Conservation (phyloP, 2,329 filamentous ascomycete species). For the Whalleya microplaca region DNA sequence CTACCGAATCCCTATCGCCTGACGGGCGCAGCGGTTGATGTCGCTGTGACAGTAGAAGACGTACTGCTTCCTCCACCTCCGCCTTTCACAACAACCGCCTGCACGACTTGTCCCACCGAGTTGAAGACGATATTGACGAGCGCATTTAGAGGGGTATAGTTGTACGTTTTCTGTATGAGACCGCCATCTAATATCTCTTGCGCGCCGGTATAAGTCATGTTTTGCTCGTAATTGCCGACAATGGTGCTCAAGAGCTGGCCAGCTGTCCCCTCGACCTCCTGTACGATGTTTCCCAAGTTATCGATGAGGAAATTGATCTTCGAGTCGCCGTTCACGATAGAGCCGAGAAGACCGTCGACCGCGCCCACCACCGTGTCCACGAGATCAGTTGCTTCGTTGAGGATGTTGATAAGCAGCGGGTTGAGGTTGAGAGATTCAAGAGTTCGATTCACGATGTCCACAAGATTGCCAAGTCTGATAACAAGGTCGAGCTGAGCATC, state of each 20-base stretch:
- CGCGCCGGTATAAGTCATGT: constrained; percentile 58
- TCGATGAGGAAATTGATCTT: constrained; percentile 61
- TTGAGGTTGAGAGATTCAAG: constrained; percentile 63
- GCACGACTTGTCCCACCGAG: constrained; percentile 52
- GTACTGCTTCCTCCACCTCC: constrained; percentile 19
- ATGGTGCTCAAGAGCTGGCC: constrained; percentile 52
- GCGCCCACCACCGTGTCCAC: constrained; percentile 58
- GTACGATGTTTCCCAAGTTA: constrained; percentile 66
- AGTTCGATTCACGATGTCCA: constrained; percentile 64
- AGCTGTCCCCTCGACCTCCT: constrained; percentile 55
- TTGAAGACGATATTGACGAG: constrained; percentile 57
- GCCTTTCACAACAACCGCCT: constrained; percentile 41
- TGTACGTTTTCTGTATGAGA: constrained; percentile 51
- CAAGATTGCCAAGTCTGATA: constrained; percentile 62
- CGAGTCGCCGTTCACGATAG: constrained; percentile 58
- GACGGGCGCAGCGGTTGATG: constrained; percentile 10
- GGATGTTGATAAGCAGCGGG: constrained; percentile 59
- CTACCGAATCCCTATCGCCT: neutral
- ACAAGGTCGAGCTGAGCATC: constrained; percentile 62
- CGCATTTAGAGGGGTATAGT: constrained; percentile 49
- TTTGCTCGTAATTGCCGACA: constrained; percentile 60
- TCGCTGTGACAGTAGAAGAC: constrained; percentile 14
- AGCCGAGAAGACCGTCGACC: constrained; percentile 62
- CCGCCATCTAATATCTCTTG: constrained; percentile 38
- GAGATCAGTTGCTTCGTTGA: constrained; percentile 57